Conservation (phyloP, 169 alveolate species). For the Plasmodium gonderi region DNA sequence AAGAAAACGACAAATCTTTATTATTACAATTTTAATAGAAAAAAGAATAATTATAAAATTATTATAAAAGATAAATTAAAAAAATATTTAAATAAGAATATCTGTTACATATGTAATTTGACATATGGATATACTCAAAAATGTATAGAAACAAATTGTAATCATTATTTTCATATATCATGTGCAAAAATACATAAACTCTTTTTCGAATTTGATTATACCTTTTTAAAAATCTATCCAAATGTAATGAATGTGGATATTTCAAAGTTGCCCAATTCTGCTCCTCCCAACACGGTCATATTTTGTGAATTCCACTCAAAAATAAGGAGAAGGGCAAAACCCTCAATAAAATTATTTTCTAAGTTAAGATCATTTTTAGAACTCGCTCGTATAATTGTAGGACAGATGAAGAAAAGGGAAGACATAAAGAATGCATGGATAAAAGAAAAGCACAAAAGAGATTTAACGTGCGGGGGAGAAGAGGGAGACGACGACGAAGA, state of each 20-base stretch:
- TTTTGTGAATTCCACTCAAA: constrained; percentile 63
- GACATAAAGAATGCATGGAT: constrained; percentile 63
- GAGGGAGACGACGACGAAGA: background rate
- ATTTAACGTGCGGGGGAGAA: background rate
- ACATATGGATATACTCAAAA: constrained; percentile 72
- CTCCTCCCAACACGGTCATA: background rate
- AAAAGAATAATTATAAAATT: constrained; percentile 55
- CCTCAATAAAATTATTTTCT: constrained; percentile 54
- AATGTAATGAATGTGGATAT: constrained; percentile 5
- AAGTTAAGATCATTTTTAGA: constrained; percentile 57
- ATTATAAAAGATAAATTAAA: constrained; percentile 65
- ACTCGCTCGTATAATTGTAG: constrained; percentile 52
- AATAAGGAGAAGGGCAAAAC: constrained; percentile 37
- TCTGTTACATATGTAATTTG: constrained; percentile 56
- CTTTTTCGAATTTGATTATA: constrained; percentile 64
- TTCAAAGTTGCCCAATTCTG: constrained; percentile 4
- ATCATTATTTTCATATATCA: constrained; percentile 53
- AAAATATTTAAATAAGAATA: constrained; percentile 36
- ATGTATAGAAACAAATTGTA: constrained; percentile 54
- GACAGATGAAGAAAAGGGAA: constrained; percentile 67
- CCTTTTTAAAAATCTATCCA: constrained; percentile 48
- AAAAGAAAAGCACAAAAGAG: background rate
- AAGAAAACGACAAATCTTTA: background rate
- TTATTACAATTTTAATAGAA: constrained; percentile 31
- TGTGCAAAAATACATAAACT: constrained; percentile 54